Evolutionary conservation across 2,329 filamentous ascomycete genomes (phyloP).

Genomic region (Amauroascus verrucosus): DNA sequence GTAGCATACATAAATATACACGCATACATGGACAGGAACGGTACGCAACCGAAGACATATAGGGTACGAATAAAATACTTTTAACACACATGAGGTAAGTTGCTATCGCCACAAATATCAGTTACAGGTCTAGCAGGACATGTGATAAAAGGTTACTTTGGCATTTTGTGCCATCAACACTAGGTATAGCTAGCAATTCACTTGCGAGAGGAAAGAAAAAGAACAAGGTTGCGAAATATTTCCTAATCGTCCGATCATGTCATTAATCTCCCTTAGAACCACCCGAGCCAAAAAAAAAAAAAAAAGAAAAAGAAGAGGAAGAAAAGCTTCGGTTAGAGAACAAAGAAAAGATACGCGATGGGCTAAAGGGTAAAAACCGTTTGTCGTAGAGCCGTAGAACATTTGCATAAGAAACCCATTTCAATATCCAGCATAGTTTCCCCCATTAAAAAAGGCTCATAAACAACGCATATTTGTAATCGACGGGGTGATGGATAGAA

Average conservation of each 20-base stretch:
- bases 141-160: background rate
- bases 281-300: constrained; percentile 4
- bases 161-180: background rate
- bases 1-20: background rate
- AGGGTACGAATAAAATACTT: no score
- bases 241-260: background rate
- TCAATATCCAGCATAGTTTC: constrained; percentile 3
- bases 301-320: background rate
- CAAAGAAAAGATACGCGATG: background rate
- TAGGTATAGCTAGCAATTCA: background rate
- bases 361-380: background rate
- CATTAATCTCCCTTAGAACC: background rate
- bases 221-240: background rate
- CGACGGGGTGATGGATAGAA: background rate
- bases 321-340: no score
- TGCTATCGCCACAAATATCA: no score
- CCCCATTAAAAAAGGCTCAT: background rate
- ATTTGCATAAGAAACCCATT: background rate
- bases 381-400: background rate
- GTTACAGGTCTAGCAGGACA: background rate
- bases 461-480: background rate
- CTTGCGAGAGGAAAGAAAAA: no score
- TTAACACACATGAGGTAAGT: no score
- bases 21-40: background rate
- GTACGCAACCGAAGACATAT: background rate